Evolutionary conservation across 768 basidiomycete species (phyloP), one percentile per base, ranked within the genome.

Genomic region (Hericium erinaceus): DNA sequence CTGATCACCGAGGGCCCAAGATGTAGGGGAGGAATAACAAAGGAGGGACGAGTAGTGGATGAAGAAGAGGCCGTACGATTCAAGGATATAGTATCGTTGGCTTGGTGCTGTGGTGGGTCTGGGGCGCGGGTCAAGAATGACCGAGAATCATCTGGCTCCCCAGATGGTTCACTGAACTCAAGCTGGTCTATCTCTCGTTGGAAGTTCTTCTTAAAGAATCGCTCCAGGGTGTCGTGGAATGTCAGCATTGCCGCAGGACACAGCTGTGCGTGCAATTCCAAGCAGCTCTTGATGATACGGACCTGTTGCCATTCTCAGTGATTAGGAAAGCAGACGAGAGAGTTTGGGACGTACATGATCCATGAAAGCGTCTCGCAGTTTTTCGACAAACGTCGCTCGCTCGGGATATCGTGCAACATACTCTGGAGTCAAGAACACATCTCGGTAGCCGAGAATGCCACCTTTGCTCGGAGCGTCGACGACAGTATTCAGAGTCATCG

Each of bases 151-250:
- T 60, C 41, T 59, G 58, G 3, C 59, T 57, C 20, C 60, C 58
- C 1, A 57, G 58, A 13, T 56, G 54, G 58, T 3, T 76, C 75
- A 51, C 84, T 83, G 6, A 85, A 76, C 1, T 77, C 79, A 49
- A 93, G 73, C 4, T 87, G 82, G 52, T 80, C 79, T 48, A 93
- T 87, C 67, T 93, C 91, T 39, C 92, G 91, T 3, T 80, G 70
- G 72, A 91, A 93, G 65, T 91, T 91, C 69, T 87, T 89, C 56
- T 76, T 80, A 76, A 92, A 93, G 70, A 93, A 87, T 60, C 80
- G 84, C 67, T 90, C 86, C 48, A 98, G 76, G 0, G 92, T 92
- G 58, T 87, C 85, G 67, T 98, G 95, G 79, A 98, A 98, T 4
- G 84, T 80, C n/a, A 87, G 73, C 80, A 97, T 95, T 68, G 94